phyloP scores from a whole-genome alignment of 129 eudicot genomes.

The Daucus carota region DH1_v3.0 NC_030386.2:19517501-19518000 shows the following conservation, averaged over 20 bases:
- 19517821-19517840: neutral
- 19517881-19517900: constrained; percentile 8
- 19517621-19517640: neutral
- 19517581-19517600: neutral
- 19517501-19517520: neutral
- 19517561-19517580: constrained; percentile 2
- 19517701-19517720: neutral
- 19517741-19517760: constrained; percentile 8
- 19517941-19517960: neutral
- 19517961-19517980: neutral
- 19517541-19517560: neutral
- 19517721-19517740: constrained; percentile 2
- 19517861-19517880: constrained; percentile 8
- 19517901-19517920: neutral
- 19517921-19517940: constrained; percentile 1
- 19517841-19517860: neutral
- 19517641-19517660: neutral
- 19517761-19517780: neutral
- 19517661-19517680: constrained; percentile 2
- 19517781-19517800: constrained; percentile 1
- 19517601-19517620: constrained; percentile 1
- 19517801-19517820: constrained; percentile 10
- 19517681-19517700: neutral
- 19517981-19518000: neutral
- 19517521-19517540: neutral